A percentile compares a stretch with the other conserved stretches of the same genome.
phyloP scores from a whole-genome alignment of 2,329 filamentous ascomycete genomes.

The Canariomyces notabilis region DNA sequence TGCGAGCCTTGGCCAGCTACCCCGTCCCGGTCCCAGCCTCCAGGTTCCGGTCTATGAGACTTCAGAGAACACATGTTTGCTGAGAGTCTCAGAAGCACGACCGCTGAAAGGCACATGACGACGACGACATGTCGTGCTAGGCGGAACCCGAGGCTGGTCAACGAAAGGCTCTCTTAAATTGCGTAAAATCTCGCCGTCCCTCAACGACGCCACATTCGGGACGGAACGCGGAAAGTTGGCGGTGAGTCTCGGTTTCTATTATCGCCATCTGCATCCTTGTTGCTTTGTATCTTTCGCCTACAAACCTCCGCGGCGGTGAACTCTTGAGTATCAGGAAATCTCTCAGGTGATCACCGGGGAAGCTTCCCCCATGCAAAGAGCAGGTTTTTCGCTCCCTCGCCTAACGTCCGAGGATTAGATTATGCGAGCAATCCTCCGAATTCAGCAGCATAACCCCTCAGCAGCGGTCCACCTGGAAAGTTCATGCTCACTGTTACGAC shows the following conservation, averaged over 20 bases:
- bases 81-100: slow-evolving; percentile 9
- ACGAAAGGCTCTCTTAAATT: too few species aligned
- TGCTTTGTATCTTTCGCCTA: slow-evolving; percentile 1
- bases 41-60: slow-evolving; percentile 1
- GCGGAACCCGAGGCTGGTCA: background rate
- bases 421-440: slow-evolving; percentile 4
- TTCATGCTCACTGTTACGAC: background rate
- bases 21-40: slow-evolving; percentile 8
- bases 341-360: slow-evolving; percentile 5
- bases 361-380: slow-evolving; percentile 1
- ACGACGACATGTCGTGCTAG: slow-evolving; percentile 9
- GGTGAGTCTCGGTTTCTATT: slow-evolving; percentile 5
- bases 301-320: slow-evolving; percentile 8
- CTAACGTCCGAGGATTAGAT: slow-evolving; percentile 5
- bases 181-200: too few species aligned
- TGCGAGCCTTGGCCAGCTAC: slow-evolving; percentile 9
- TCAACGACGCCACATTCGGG: background rate
- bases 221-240: background rate
- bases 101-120: slow-evolving; percentile 19
- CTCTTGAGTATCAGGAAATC: slow-evolving; percentile 2
- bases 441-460: slow-evolving; percentile 9
- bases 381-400: slow-evolving; percentile 1
- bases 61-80: background rate
- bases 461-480: background rate
- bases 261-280: slow-evolving; percentile 3